A percentile compares a stretch with the other conserved stretches of the same genome.
Conservation (phyloP, 78 protist species). For the Dictyostelium intermedium region DNA sequence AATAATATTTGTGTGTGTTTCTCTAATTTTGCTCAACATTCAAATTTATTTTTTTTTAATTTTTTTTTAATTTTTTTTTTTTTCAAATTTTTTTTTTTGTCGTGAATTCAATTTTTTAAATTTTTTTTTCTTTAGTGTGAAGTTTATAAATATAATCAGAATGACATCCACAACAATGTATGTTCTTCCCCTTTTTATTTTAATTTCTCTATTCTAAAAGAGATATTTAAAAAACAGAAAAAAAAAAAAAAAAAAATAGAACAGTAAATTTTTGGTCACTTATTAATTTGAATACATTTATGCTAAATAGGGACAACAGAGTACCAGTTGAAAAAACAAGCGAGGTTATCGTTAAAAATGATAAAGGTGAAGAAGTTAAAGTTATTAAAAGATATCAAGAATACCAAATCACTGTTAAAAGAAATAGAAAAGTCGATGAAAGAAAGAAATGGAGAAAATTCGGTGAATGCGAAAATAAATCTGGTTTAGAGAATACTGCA, state of each 20-base stretch:
- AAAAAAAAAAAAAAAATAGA: too few species aligned
- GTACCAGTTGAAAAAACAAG: conserved; percentile 48
- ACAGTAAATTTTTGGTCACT: not conserved
- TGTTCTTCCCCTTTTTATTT: not conserved
- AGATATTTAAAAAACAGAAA: not conserved
- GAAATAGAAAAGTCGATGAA: conserved; percentile 63
- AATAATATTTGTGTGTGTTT: too few species aligned
- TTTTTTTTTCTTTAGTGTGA: not conserved
- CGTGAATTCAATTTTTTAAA: not conserved
- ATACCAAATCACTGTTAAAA: conserved; percentile 46
- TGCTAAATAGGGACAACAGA: not conserved
- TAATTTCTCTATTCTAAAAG: too few species aligned
- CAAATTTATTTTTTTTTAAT: too few species aligned
- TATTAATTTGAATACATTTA: too few species aligned
- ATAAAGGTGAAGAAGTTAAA: conserved; percentile 73
- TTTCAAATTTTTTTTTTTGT: not conserved
- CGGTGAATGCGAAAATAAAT: conserved; percentile 23
- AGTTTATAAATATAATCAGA: not conserved
- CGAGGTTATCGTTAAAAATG: conserved; percentile 63
- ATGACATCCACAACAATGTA: not conserved
- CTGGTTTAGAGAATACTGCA: conserved; percentile 34
- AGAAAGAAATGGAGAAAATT: conserved; percentile 65
- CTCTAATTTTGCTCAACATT: not conserved
- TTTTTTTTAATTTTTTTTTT: too few species aligned
- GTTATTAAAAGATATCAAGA: conserved; percentile 52